phyloP scores from a whole-genome alignment of 805 yeast genomes.

The Sungouiella thailandica region DNA sequence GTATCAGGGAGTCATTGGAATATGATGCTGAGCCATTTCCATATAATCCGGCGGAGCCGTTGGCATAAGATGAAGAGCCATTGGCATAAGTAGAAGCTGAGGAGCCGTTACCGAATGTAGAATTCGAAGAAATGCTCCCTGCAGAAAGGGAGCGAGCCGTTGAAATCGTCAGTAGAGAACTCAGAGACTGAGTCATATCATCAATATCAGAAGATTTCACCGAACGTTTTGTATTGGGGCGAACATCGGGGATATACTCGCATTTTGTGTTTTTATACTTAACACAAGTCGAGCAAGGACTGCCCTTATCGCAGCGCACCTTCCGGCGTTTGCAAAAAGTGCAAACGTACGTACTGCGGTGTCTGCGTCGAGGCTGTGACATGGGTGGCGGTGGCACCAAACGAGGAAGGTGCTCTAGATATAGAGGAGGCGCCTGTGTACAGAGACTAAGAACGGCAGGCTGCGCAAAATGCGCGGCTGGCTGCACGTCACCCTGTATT shows the following conservation, averaged over 20 bases:
- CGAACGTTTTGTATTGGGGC: too few species aligned
- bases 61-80: too few species aligned
- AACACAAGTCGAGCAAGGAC: constrained; percentile 27
- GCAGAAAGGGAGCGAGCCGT: background rate
- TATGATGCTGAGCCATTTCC: too few species aligned
- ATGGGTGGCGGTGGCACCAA: background rate
- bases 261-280: constrained; percentile 29
- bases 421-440: background rate
- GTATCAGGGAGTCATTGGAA: too few species aligned
- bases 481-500: background rate
- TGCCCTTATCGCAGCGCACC: constrained; percentile 19
- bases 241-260: constrained; percentile 9
- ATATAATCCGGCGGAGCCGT: too few species aligned
- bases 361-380: constrained; percentile 5
- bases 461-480: background rate
- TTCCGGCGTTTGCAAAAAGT: constrained; percentile 19
- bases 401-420: background rate
- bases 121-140: background rate
- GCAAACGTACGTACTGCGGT: constrained; percentile 16
- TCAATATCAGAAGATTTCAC: too few species aligned
- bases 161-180: too few species aligned
- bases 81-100: too few species aligned
- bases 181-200: too few species aligned
- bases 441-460: background rate
- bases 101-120: background rate